Conservation (phyloP, 169 alveolate species). For the Plasmodium blacklocki region DNA sequence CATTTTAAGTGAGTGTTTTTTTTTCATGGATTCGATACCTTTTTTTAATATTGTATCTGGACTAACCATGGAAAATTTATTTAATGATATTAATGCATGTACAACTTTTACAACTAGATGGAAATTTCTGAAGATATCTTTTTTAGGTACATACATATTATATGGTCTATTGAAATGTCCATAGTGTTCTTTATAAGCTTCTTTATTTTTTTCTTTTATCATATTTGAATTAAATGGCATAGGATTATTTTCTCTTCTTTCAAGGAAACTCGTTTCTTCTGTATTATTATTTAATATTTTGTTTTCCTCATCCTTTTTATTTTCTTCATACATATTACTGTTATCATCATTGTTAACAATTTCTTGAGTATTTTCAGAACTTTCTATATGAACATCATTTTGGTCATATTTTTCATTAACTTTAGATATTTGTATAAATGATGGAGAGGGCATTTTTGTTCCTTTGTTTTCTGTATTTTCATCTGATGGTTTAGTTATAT, state of each 20-base stretch:
- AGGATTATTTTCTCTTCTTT: background rate
- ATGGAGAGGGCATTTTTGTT: background rate
- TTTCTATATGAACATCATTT: background rate
- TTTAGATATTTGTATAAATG: background rate
- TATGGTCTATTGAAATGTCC: constrained; percentile 65
- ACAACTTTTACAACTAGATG: constrained; percentile 39
- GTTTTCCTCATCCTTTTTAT: background rate
- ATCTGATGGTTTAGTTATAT: background rate
- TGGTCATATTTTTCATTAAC: background rate
- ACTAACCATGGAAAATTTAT: constrained; percentile 69
- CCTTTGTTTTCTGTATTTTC: no score
- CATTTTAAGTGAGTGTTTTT: background rate
- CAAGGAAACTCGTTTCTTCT: constrained; percentile 18
- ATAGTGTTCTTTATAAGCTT: constrained; percentile 1
- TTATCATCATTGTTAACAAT: no score
- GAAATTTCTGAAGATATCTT: constrained; percentile 33
- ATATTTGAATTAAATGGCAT: constrained; percentile 18
- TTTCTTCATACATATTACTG: background rate
- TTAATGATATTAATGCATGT: constrained; percentile 59
- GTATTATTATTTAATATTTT: background rate
- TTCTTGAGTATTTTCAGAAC: background rate
- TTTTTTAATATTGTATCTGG: constrained; percentile 40
- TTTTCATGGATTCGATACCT: constrained; percentile 13
- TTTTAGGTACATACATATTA: constrained; percentile 52
- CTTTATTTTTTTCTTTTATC: constrained; percentile 29